Percentiles rank a stretch among this genome's conserved stretches.
Conservation (phyloP, 768 basidiomycete species). For the Suillus brevipes region DNA sequence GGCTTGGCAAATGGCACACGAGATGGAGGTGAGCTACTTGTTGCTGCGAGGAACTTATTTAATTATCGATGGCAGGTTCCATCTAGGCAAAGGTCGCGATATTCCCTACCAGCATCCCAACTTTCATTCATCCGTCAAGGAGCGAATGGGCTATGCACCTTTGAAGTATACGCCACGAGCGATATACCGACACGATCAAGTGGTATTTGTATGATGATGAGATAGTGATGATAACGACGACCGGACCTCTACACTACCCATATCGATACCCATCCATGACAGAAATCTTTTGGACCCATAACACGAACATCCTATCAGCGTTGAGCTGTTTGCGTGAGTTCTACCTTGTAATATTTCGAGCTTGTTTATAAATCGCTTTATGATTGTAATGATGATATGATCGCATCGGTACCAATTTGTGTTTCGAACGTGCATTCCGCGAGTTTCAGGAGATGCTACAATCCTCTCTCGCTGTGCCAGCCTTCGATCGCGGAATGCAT, state of each 20-base stretch:
- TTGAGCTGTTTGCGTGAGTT: neutral
- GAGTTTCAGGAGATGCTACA: neutral
- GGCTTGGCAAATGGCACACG: slow-evolving; percentile 51
- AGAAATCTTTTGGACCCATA: neutral
- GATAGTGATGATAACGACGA: slow-evolving; percentile 12
- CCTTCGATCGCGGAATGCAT: neutral
- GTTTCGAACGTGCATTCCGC: neutral
- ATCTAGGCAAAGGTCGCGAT: slow-evolving; percentile 58
- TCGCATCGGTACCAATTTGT: no score
- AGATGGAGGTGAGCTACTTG: slow-evolving; percentile 50
- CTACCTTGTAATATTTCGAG: neutral
- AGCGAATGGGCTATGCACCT: slow-evolving; percentile 48
- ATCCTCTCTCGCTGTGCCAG: neutral
- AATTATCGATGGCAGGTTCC: slow-evolving; percentile 22
- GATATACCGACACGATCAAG: slow-evolving; percentile 45
- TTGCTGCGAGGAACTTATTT: slow-evolving; percentile 1
- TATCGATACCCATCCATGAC: neutral
- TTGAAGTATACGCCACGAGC: slow-evolving; percentile 63
- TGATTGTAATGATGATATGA: neutral
- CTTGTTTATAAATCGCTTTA: neutral
- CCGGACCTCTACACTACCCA: neutral
- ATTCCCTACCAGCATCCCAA: slow-evolving; percentile 48
- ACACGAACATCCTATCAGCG: neutral
- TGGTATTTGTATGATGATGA: slow-evolving; percentile 43
- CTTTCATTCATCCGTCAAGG: slow-evolving; percentile 65